These are phyloP conservation scores for Calonectria naviculata DNA, from an alignment of 2,329 filamentous ascomycete species.

Conservation along the genomic window DNA sequence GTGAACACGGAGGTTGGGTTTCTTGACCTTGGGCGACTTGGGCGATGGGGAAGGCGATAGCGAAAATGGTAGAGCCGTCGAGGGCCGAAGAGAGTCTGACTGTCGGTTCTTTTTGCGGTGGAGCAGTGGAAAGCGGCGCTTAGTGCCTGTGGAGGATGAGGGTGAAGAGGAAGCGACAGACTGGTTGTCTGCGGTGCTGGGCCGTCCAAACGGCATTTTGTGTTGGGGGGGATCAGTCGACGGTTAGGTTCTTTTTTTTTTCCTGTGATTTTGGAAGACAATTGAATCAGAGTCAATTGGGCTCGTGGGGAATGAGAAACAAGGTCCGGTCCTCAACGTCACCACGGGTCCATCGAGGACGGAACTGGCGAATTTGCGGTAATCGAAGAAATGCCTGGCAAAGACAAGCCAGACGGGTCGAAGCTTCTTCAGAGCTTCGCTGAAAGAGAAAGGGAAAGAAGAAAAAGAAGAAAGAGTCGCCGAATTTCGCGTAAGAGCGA, in stretches of 20 bases:
- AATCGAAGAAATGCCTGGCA: neutral
- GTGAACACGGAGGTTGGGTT: constrained; percentile 51
- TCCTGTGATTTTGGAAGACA: neutral
- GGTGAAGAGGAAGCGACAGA: constrained; percentile 35
- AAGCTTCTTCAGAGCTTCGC: constrained; percentile 1
- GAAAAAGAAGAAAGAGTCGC: constrained; percentile 17
- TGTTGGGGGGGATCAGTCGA: constrained; percentile 14
- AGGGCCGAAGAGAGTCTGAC: constrained; percentile 34
- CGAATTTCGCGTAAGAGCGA: neutral
- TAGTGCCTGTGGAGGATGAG: constrained; percentile 39
- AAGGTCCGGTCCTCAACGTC: constrained; percentile 29
- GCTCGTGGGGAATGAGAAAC: constrained; percentile 3
- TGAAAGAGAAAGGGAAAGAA: constrained; percentile 10
- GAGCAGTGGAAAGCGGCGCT: constrained; percentile 45
- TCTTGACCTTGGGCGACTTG: constrained; percentile 26
- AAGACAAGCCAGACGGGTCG: neutral
- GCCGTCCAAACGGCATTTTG: constrained; percentile 41
- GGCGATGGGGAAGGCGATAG: constrained; percentile 15
- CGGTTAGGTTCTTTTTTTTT: constrained; percentile 1
- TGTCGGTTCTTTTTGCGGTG: constrained; percentile 39
- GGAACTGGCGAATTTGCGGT: constrained; percentile 4
- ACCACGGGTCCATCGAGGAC: constrained; percentile 32
- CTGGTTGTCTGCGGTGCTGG: constrained; percentile 38
- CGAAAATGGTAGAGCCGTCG: constrained; percentile 29
- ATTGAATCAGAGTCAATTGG: constrained; percentile 1